Evolutionary conservation across 2,329 filamentous ascomycete species (phyloP).

Genomic region (Neopestalotiopsis clavispora): DNA sequence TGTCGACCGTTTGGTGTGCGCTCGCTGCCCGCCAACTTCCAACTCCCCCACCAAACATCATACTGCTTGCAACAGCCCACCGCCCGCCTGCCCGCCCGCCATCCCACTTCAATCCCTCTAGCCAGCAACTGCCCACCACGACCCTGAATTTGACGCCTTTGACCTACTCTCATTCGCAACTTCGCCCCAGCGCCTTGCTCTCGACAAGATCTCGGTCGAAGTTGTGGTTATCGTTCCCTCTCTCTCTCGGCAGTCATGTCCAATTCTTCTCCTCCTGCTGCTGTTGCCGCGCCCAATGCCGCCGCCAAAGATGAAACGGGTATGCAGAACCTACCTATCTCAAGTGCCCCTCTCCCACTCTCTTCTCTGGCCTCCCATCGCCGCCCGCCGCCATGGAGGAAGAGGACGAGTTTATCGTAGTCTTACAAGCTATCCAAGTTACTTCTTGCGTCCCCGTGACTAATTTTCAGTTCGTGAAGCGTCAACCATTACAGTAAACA

Average conservation of each 20-base stretch:
- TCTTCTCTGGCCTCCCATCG: neutral
- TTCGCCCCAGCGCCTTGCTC: neutral
- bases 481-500: slow-evolving; percentile 42
- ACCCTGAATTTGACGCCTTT: slow-evolving; percentile 11
- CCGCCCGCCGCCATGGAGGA: neutral
- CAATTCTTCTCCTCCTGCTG: slow-evolving; percentile 16
- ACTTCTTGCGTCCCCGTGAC: neutral
- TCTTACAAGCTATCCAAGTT: neutral
- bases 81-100: slow-evolving; percentile 14
- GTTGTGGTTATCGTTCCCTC: neutral
- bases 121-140: slow-evolving; percentile 4
- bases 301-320: slow-evolving; percentile 18
- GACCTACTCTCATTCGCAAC: slow-evolving; percentile 8
- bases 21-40: neutral
- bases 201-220: slow-evolving; percentile 1
- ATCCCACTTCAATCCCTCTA: neutral
- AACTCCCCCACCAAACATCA: slow-evolving; percentile 15
- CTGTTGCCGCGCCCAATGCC: slow-evolving; percentile 16
- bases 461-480: slow-evolving; percentile 6
- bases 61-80: slow-evolving; percentile 10
- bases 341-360: slow-evolving; percentile 13
- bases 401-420: neutral
- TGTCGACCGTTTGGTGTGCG: neutral
- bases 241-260: slow-evolving; percentile 15
- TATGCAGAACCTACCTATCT: slow-evolving; percentile 9